Conservation (phyloP, 2,329 filamentous ascomycete genomes). For the Talaromyces pinophilus region DNA sequence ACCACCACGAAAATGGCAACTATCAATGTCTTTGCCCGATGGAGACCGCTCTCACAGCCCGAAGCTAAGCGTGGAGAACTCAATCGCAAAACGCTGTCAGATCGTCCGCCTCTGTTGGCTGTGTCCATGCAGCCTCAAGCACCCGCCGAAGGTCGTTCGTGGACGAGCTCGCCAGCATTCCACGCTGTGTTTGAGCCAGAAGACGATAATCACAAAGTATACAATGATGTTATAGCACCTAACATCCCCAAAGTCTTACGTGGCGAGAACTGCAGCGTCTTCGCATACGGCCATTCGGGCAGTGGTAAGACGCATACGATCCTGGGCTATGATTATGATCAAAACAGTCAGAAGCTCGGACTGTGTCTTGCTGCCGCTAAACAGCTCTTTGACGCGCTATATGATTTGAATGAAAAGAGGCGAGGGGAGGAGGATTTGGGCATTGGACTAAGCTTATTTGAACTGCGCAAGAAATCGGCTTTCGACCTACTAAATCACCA, state of each 20-base stretch:
- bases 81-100: neutral
- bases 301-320: constrained; percentile 48
- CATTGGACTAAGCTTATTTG: constrained; percentile 45
- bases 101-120: neutral
- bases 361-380: constrained; percentile 42
- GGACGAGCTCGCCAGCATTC: constrained; percentile 33
- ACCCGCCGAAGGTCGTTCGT: constrained; percentile 23
- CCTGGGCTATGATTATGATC: constrained; percentile 48
- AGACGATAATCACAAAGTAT: constrained; percentile 33
- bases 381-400: constrained; percentile 32
- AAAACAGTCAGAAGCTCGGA: constrained; percentile 38
- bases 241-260: constrained; percentile 37
- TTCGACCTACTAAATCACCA: constrained; percentile 46
- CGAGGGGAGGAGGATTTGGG: constrained; percentile 30
- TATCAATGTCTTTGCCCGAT: constrained; percentile 11
- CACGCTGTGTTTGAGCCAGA: constrained; percentile 27
- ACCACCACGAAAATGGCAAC: neutral
- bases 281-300: constrained; percentile 49
- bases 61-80: constrained; percentile 3
- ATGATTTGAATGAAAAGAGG: constrained; percentile 29
- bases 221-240: constrained; percentile 37
- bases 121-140: constrained; percentile 5
- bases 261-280: constrained; percentile 45
- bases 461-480: constrained; percentile 46
- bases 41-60: constrained; percentile 5